Evolutionary conservation across 148 eudicot species (phyloP).

Genomic region (Fallopia convolvulus): DNA sequence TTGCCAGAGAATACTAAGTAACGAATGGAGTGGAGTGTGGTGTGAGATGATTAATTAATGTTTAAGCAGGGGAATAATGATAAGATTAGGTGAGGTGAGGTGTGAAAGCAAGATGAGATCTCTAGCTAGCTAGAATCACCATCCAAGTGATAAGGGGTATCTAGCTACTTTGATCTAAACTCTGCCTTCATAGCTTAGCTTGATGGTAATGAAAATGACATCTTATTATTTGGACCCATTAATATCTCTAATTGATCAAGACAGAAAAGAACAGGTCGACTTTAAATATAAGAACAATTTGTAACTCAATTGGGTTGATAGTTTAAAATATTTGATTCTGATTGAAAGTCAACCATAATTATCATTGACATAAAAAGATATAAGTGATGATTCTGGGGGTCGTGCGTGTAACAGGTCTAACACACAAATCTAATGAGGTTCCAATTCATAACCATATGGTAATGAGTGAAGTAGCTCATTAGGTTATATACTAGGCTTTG

Average conservation of each 20-base stretch:
- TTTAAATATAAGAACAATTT: neutral
- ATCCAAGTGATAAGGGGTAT: neutral
- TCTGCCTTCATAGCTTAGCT: too few species aligned
- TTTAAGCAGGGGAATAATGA: neutral
- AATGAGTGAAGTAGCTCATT: too few species aligned
- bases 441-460: too few species aligned
- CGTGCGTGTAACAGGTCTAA: too few species aligned
- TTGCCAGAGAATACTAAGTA: neutral
- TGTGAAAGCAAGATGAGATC: neutral
- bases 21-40: neutral
- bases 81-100: neutral
- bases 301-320: neutral
- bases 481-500: too few species aligned
- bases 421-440: too few species aligned
- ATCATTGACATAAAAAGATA: too few species aligned
- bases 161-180: too few species aligned
- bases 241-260: neutral
- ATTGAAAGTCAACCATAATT: neutral
- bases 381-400: too few species aligned
- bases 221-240: neutral
- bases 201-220: neutral
- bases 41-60: neutral
- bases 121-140: neutral
- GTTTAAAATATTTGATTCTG: neutral
- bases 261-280: neutral